Base-by-base conservation (phyloP, 495 filamentous ascomycete species). In the Penicillium desertorum region DNA sequence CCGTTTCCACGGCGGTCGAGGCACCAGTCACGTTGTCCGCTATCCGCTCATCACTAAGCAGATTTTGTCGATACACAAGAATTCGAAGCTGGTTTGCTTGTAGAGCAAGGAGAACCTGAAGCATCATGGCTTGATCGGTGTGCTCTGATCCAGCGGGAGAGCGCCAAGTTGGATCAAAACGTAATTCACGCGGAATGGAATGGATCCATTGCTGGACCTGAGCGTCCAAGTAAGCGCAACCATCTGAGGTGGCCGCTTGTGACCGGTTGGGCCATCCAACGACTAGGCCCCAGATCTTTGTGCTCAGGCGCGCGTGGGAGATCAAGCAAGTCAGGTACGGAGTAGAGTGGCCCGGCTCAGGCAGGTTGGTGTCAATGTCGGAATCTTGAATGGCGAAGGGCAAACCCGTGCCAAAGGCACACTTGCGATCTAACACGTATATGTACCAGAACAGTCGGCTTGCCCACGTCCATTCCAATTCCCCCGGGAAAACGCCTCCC, bases 11-110 rank as follows among this genome's bases (percentile, higher is more conserved):
- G 1, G 83, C 89, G 8, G 74, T 85, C 39, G 84, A 78, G 0
- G 89, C 88, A 20, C 84, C 82, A 0, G 72, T 53, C 41, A 83
- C 70, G 66, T 92, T 85, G 32, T 84, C 81, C 62, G 83, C 79
- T 63, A 93, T 93, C 60, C 82, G 87, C 22, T 82, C 83, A 1
- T 80, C 83, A 36, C 80, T 86, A 62, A 91, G 84, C 1, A 93
- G 77, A 36, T 92, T 85, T 5, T 90, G 88, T 0, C 88, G 87
- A 68, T 91, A 89, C 14, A 93, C 84, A 59, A 88, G 80, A 49
- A 89, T 91, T 2, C 90, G 88, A 60, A 92, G 84, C 67, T 92
- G 89, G 58, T 92, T 93, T 25, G 87, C 79, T 17, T 90, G 79
- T 9, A 95, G 73, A 49, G 83, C 82, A 14, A 86, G 76, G 19